Base-by-base conservation (phyloP, 345 rosid genomes). In the Camelina sativa region DNA sequence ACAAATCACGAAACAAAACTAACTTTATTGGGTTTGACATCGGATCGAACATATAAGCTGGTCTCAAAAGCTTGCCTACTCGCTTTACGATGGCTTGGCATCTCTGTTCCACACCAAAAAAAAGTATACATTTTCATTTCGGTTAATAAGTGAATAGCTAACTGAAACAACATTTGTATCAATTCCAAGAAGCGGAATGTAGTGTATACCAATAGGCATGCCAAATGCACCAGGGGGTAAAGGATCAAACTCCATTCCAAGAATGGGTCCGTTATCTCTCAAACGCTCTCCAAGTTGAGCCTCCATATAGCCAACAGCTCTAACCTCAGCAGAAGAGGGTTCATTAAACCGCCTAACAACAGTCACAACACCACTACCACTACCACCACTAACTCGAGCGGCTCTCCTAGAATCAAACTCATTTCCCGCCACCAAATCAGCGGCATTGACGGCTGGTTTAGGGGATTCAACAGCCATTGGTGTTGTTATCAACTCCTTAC, bases 151-250 rank as follows among this genome's bases (percentile, higher is more conserved):
- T 5, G 0, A 37, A 19, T 11, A 16, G 3, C 55, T 53, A 62
- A 16, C 0, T 11, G 1, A 61, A 61, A 22, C 63, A 75, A 20
- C 57, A 61, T 58, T 67, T 8, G 6, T 8, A 51, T 71, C 35
- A 15, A 25, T 37, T 2, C 43, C 12, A 53, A 65, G n/a, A 65
- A 67, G 71, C 2, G 25, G 40, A 52, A 68, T 41, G 9, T 57
- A 62, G 20, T 47, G 63, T 79, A 48, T 71, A 89, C 97, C 96
- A 69, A 93, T 86, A 61, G 94, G 92, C 11, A 85, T 81, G n/a
- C 97, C 98, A 77, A 93, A 93, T 35, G 98, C 98, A 88, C 87
- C 97, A 17, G 98, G 98, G 15, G 97, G 98, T 75, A 93, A 81
- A 16, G 92, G 89, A 84, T 93, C 98, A 80, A 93, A 93, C 75